Evolutionary conservation across 495 filamentous ascomycete genomes (phyloP), one percentile per base, ranked within the genome.

Genomic region (Aspergillus avenaceus): DNA sequence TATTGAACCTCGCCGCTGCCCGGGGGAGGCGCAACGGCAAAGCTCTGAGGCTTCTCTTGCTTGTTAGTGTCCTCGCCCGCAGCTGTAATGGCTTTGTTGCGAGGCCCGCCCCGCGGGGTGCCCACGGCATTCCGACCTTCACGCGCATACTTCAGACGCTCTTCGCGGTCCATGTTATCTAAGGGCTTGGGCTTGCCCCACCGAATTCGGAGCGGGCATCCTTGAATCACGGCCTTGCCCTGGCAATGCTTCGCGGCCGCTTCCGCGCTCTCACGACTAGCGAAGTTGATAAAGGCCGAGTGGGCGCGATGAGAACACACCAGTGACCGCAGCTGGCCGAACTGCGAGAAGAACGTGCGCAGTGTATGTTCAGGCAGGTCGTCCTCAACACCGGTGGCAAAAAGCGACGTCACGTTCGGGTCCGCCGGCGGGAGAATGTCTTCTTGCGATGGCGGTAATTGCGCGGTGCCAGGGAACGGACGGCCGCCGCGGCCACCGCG

Each of bases 291-390:
- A 59, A 96, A 98, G 0, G 95, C 93, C 59, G 89, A 96, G 61
- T 97, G 95, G 7, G 93, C 88, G 67, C 95, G 92, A 67, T 98
- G 93, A 11, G 91, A 95, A 67, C 95, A 96, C 41, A 97, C 84
- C 16, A 98, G 63, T 3, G 88, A 93, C 47, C 91, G 88, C 45
- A 98, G 82, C 56, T 85, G 82, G 41, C 93, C 93, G 55, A 90
- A 95, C 29, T 84, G 79, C 23, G 84, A 78, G 71, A 98, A 98
- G 75, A 93, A 93, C 6, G 88, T 84, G 14, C 95, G 87, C 31
- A 98, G 75, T 52, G 87, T 84, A 68, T 91, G 84, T 64, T 98
- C 93, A 12, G 93, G 91, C 4, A 97, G 77, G 57, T 97, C 93
- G 65, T 97, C 93, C 64, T 98, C 93, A 11, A 98, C 85, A 16